Base-by-base conservation (phyloP, 2,329 filamentous ascomycete genomes). In the Nothophoma quercina region DNA sequence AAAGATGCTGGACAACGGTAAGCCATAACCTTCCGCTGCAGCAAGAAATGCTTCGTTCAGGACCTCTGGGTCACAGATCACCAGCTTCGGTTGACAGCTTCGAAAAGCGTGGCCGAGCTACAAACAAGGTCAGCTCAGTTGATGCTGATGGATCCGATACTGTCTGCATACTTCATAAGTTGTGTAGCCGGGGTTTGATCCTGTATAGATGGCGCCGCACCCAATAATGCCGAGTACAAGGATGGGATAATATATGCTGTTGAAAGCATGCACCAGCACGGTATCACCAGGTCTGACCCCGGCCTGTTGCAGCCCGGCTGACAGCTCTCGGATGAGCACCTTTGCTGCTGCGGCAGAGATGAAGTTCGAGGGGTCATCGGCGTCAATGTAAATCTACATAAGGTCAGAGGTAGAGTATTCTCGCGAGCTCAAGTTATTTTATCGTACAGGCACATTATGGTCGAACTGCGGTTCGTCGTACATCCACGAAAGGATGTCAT, bases 341-440 rank as follows among this genome's bases (percentile, higher is more conserved):
- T 71, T 74, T 5, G 78, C 79, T 55, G 81, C 75, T 16, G 72
- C 75, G 49, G 74, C 78, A 8, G 79, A 80, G 26, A 81, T 78
- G n/a, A 71, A 77, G 7, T 76, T 71, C 2, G 74, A 69, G 0
- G 79, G 74, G 34, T 82, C 67, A 2, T 72, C 62, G 4, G 75
- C 78, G 58, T 84, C 81, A 47, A 84, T 73, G 56, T 81, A 84
- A 18, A 85, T 75, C 75, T 82, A n/a, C n/a, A n/a, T n/a, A n/a
- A n/a, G n/a, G n/a, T n/a, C n/a, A n/a, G n/a, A n/a, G n/a, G n/a
- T 18, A 2, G 6, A 16, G 7, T 18, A 8, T 34, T 6, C n/a
- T n/a, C 10, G n/a, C 5, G n/a, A 7, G 16, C 16, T 16, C 8
- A 9, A 8, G 16, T 19, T 18, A 6, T 7, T 3, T 34, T 19